Percentiles rank a stretch among this genome's conserved stretches.
These are phyloP conservation scores for Letharia columbiana DNA, from an alignment of 495 filamentous ascomycete species.

Conservation along the genomic window DNA sequence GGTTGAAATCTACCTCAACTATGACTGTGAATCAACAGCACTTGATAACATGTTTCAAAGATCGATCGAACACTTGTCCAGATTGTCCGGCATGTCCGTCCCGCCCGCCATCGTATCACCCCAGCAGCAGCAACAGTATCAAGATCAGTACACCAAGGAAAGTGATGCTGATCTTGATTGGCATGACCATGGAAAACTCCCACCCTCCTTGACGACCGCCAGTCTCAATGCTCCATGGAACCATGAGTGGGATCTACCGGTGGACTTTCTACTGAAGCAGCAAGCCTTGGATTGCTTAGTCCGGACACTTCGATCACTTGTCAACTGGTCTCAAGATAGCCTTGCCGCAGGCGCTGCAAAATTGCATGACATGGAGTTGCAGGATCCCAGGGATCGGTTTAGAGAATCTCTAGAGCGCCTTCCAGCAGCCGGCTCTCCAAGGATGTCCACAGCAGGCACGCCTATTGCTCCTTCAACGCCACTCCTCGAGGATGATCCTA, in stretches of 20 bases:
- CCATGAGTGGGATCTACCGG: constrained; percentile 60
- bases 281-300: constrained; percentile 82
- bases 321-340: constrained; percentile 83
- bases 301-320: constrained; percentile 76
- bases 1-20: constrained; percentile 96
- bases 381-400: constrained; percentile 63
- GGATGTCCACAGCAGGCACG: constrained; percentile 45
- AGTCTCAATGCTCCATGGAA: constrained; percentile 48
- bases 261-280: constrained; percentile 81
- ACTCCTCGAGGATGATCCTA: constrained; percentile 77
- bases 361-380: constrained; percentile 43
- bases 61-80: constrained; percentile 85
- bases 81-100: constrained; percentile 76
- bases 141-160: constrained; percentile 62
- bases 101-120: constrained; percentile 63
- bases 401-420: constrained; percentile 71
- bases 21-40: constrained; percentile 88
- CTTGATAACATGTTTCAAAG: constrained; percentile 96
- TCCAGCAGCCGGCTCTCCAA: constrained; percentile 41
- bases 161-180: constrained; percentile 55
- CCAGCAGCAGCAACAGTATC: constrained; percentile 73
- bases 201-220: constrained; percentile 74
- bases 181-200: constrained; percentile 74
- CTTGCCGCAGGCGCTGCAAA: constrained; percentile 50
- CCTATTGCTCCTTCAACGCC: constrained; percentile 65